A percentile compares a stretch with the other conserved stretches of the same genome.
phyloP scores from a whole-genome alignment of 345 rosid genomes.

The Ailanthus altissimus region DNA sequence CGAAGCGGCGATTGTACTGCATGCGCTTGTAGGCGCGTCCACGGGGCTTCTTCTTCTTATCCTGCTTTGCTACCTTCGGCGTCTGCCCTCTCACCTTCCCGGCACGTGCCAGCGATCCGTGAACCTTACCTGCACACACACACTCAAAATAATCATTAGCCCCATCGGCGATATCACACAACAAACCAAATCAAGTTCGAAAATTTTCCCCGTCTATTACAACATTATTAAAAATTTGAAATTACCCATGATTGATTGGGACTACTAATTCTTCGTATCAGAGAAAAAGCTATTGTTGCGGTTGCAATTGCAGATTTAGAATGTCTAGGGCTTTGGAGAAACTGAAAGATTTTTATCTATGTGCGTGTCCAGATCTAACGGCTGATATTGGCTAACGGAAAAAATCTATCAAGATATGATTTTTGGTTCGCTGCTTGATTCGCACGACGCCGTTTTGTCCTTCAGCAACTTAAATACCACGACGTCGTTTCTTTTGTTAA shows the following conservation, averaged over 20 bases:
- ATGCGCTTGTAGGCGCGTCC: constrained; percentile 88
- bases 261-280: background rate
- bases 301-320: background rate
- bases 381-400: background rate
- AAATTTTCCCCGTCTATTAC: too few relatives aligned
- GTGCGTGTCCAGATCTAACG: background rate
- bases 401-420: background rate
- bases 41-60: constrained; percentile 92
- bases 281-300: background rate
- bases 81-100: constrained; percentile 95
- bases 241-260: constrained; percentile 16
- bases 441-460: background rate
- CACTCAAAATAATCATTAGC: background rate
- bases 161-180: background rate
- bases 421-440: background rate
- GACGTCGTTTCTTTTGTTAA: too few relatives aligned
- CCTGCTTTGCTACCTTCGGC: constrained; percentile 85
- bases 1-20: constrained; percentile 96
- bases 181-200: background rate
- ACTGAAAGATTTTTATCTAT: background rate
- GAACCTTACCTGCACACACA: constrained; percentile 50
- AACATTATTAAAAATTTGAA: background rate
- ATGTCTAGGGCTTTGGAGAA: background rate
- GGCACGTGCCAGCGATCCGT: constrained; percentile 81
- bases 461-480: too few relatives aligned